phyloP scores from a whole-genome alignment of 1,139 yeast species.

The Suhomyces anneliseae region DNA sequence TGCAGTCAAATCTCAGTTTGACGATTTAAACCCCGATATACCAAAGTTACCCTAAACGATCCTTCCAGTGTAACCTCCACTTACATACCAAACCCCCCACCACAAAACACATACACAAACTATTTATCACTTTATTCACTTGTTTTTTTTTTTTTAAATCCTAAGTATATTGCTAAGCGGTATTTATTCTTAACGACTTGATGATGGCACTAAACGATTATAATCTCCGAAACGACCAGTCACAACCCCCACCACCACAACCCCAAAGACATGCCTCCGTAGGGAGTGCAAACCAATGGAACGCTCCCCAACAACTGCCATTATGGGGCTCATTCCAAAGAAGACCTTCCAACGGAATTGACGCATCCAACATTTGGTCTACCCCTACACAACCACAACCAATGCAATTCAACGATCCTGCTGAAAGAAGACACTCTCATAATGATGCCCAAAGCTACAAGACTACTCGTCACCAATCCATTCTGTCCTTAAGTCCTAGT shows the following conservation, averaged over 20 bases:
- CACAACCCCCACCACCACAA: not conserved
- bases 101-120: too few species aligned
- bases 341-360: constrained; percentile 11
- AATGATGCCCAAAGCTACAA: constrained; percentile 20
- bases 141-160: too few species aligned
- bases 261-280: constrained; percentile 2
- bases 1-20: too few species aligned
- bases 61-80: too few species aligned
- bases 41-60: too few species aligned
- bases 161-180: too few species aligned
- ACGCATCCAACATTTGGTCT: constrained; percentile 15
- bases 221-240: not conserved
- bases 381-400: constrained; percentile 5
- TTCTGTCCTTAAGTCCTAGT: not conserved
- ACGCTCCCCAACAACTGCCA: constrained; percentile 5
- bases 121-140: too few species aligned
- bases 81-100: too few species aligned
- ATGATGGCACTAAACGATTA: constrained; percentile 3
- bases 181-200: not conserved
- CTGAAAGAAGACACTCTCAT: constrained; percentile 28
- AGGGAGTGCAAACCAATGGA: constrained; percentile 1
- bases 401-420: constrained; percentile 3
- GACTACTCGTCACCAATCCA: not conserved
- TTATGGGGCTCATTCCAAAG: constrained; percentile 5
- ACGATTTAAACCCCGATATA: too few species aligned